A percentile compares a stretch with the other conserved stretches of the same genome.
phyloP scores from a whole-genome alignment of 1,284 basidiomycete species.

The Lignosus rhinocerotis region DNA sequence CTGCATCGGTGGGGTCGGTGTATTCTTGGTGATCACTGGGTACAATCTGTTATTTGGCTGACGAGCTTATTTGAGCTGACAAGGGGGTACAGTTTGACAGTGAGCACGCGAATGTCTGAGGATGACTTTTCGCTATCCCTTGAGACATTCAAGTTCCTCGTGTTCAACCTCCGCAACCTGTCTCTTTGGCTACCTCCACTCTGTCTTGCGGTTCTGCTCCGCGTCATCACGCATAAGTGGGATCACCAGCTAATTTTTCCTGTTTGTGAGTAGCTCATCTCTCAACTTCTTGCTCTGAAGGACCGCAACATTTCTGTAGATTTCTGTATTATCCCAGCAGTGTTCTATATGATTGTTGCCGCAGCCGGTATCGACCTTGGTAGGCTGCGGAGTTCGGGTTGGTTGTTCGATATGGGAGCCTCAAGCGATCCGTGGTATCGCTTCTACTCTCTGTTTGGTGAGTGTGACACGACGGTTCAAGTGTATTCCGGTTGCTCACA shows the following conservation, averaged over 20 bases:
- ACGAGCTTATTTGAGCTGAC: not conserved
- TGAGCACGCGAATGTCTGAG: constrained; percentile 82
- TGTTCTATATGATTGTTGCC: constrained; percentile 83
- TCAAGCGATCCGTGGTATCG: constrained; percentile 75
- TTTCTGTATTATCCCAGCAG: constrained; percentile 80
- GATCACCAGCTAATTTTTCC: constrained; percentile 94
- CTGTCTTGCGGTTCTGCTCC: constrained; percentile 73
- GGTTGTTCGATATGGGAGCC: constrained; percentile 86
- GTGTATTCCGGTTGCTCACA: not conserved
- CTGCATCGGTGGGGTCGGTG: constrained; percentile 95
- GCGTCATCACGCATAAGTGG: constrained; percentile 80
- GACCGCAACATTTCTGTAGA: constrained; percentile 41
- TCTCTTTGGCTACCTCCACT: constrained; percentile 79
- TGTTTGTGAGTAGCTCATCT: constrained; percentile 56
- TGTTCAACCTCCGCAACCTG: constrained; percentile 61
- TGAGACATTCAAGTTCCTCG: constrained; percentile 64
- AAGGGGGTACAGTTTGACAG: constrained; percentile 60
- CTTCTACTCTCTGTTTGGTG: constrained; percentile 80
- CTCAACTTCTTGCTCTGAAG: not conserved
- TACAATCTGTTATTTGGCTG: constrained; percentile 33
- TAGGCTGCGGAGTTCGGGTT: constrained; percentile 67
- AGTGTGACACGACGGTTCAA: constrained; percentile 25
- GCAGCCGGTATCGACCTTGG: constrained; percentile 65
- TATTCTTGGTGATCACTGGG: constrained; percentile 91
- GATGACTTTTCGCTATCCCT: constrained; percentile 76